Evolutionary conservation across 257 asterid genomes (phyloP).

Genomic region (Leptodermis oblonga): DNA sequence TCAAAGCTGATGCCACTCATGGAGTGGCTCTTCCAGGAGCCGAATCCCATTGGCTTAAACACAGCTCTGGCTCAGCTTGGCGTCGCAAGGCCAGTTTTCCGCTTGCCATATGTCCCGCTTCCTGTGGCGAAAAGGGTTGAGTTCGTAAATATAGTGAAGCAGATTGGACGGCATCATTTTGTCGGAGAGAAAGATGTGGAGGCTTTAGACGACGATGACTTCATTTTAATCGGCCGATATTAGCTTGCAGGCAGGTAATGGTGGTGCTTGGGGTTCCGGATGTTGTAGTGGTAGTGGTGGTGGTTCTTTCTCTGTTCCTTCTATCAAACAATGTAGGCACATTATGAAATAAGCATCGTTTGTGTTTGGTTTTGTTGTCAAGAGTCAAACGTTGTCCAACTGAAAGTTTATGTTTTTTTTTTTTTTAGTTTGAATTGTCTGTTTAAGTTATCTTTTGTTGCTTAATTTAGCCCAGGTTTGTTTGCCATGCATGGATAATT

Average conservation of each 20-base stretch:
- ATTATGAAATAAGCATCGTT: too few species aligned
- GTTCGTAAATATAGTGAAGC: conserved; percentile 64
- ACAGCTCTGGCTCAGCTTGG: conserved; percentile 93
- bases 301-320: too few species aligned
- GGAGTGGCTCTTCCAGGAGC: conserved; percentile 67
- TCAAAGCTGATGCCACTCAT: conserved; percentile 54
- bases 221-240: conserved; percentile 65
- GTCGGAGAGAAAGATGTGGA: conserved; percentile 65
- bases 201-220: conserved; percentile 65
- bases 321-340: too few species aligned
- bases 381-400: too few species aligned
- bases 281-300: too few species aligned
- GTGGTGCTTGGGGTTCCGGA: too few species aligned
- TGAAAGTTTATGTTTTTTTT: too few species aligned
- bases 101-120: conserved; percentile 77
- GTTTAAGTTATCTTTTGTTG: too few species aligned
- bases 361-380: too few species aligned
- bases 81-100: conserved; percentile 73
- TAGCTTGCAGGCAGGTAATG: conserved; percentile 24
- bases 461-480: too few species aligned
- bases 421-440: too few species aligned
- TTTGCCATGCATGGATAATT: too few species aligned
- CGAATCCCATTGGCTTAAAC: conserved; percentile 73
- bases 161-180: conserved; percentile 76
- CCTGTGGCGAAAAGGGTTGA: conserved; percentile 63